Base-by-base conservation (phyloP, 352 stramenopile genomes). In the Globisporangium cederbergense region DNA sequence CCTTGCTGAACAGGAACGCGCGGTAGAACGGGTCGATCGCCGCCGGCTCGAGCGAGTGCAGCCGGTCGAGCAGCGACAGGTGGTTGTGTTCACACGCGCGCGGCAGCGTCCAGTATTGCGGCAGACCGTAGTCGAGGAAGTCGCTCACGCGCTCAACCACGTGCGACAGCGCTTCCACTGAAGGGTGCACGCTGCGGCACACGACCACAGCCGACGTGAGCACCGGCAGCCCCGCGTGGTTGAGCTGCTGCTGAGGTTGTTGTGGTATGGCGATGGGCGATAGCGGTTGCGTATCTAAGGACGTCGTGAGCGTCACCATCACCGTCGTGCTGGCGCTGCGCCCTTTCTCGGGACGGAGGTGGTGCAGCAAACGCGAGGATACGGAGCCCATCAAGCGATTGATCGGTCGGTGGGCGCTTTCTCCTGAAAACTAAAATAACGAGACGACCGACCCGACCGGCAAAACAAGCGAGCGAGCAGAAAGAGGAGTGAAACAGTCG, bases 101-200 rank as follows among this genome's bases (percentile, higher is more conserved):
- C n/a, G 60, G 51, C 10, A 66, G 42, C 42, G 51, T 53, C 60
- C 38, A 66, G 60, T 56, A 66, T 30, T 52, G 51, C 40, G 60
- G 60, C 13, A 66, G 42, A 0, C 60, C 60, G 22, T 20, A 66
- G 60, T 66, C 30, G 51, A 66, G 51, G 16, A 66, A 66, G 40
- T 66, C 50, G 20, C 60, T 66, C 18, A 66, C 10, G 60, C 52
- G 60, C 52, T 66, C 50, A 9, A 66, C 52, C 18, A 66, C 60
- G 20, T 66, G 51, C 52, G 52, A n/a, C 7, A 66, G 38, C n/a
- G 50, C 40, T n/a, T 52, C 60, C 1, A 66, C 60, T 6, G 50
- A 30, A 38, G 36, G 50, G 18, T 20, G 51, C 51, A 60, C 60
- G 28, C 52, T 30, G 51, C 60, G 60, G 20, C 52, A 66, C 51